Conservation (phyloP, 2,329 filamentous ascomycete species). For the Orbilia quercus region DNA sequence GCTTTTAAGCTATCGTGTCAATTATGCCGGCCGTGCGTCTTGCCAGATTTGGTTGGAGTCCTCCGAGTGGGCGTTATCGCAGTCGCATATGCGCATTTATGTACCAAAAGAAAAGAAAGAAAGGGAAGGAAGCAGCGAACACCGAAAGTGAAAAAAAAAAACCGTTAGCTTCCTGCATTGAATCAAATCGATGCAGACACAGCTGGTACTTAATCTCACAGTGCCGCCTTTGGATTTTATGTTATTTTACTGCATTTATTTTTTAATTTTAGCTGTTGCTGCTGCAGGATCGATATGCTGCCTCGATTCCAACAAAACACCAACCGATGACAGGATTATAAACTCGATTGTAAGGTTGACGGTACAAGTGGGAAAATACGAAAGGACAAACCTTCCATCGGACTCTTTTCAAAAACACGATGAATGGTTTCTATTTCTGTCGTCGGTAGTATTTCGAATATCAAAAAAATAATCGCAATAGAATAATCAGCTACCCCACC, state of each 20-base stretch:
- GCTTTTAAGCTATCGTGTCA: too few species aligned
- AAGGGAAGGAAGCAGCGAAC: too few species aligned
- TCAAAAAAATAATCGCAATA: background rate
- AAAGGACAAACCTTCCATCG: background rate
- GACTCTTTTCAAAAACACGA: slow-evolving; percentile 1
- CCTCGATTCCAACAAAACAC: background rate
- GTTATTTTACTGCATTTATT: too few species aligned
- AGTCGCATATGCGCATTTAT: too few species aligned
- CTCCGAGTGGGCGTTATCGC: too few species aligned
- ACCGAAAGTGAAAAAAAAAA: background rate
- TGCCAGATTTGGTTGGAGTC: too few species aligned
- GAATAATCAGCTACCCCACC: background rate
- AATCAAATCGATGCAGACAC: background rate
- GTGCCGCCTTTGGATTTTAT: background rate
- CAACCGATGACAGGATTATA: slow-evolving; percentile 3
- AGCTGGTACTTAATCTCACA: background rate
- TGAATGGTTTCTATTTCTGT: background rate
- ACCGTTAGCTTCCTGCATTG: background rate
- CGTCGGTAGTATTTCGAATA: background rate
- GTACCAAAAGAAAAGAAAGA: too few species aligned
- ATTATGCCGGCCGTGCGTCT: too few species aligned
- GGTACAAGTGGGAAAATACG: background rate
- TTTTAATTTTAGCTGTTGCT: too few species aligned
- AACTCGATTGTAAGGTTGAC: too few species aligned
- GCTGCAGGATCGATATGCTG: background rate